Percentiles rank a stretch among this genome's conserved stretches.
phyloP scores from a whole-genome alignment of 2,329 filamentous ascomycete genomes.

The Scytalidium sp. region DNA sequence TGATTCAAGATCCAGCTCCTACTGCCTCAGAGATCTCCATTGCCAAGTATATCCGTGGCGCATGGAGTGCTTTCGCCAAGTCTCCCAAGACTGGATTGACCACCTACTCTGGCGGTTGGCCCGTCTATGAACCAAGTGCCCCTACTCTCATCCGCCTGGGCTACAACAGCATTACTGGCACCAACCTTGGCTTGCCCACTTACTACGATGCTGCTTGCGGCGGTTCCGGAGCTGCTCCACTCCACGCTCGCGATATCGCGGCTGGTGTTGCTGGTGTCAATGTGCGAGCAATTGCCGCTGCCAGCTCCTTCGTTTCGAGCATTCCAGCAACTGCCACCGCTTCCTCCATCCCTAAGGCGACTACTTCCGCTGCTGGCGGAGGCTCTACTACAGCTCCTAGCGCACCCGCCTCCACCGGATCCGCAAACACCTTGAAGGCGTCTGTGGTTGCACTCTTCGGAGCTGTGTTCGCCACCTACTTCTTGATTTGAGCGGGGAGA shows the following conservation, averaged over 20 bases:
- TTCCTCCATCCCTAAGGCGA: neutral
- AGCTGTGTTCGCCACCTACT: neutral
- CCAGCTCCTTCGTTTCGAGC: neutral
- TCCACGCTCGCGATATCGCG: neutral
- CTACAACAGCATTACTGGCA: conserved; percentile 24
- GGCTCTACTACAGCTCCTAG: neutral
- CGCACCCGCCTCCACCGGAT: neutral
- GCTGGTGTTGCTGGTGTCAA: neutral
- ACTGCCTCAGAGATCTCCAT: conserved; percentile 27
- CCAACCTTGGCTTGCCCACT: conserved; percentile 22
- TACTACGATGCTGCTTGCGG: conserved; percentile 23
- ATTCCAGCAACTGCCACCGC: neutral
- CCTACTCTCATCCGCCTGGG: conserved; percentile 25
- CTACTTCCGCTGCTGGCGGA: neutral
- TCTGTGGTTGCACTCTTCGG: neutral
- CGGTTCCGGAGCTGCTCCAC: neutral
- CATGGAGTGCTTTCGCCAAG: conserved; percentile 37
- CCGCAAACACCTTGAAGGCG: neutral
- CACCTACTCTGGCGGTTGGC: conserved; percentile 27
- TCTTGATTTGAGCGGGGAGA: neutral
- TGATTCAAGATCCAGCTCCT: conserved; percentile 9
- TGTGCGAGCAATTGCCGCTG: neutral
- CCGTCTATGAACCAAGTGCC: conserved; percentile 16
- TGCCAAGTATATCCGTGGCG: conserved; percentile 32
- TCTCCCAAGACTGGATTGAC: conserved; percentile 31